Conservation (phyloP, 352 stramenopile genomes). For the Aphanomyces invadans region DNA sequence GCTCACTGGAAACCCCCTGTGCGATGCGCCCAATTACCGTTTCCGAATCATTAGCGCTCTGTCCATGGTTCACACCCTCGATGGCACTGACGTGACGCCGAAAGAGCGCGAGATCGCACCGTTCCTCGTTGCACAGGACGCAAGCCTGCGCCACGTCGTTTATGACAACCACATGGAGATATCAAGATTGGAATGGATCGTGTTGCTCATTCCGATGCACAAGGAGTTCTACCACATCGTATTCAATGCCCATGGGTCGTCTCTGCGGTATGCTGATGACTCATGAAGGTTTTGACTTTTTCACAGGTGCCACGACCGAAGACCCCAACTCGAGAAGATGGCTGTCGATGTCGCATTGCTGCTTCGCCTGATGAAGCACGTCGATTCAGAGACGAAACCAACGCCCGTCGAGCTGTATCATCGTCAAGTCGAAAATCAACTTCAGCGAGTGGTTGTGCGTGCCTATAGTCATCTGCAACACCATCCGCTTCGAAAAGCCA, state of each 20-base stretch:
- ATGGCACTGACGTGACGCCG: slow-evolving; percentile 47
- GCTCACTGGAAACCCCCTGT: slow-evolving; percentile 65
- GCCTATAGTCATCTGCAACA: slow-evolving; percentile 47
- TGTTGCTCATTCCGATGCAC: slow-evolving; percentile 40
- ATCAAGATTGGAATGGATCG: slow-evolving; percentile 54
- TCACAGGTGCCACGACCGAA: slow-evolving; percentile 29
- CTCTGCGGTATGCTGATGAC: not conserved
- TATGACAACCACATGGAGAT: slow-evolving; percentile 63
- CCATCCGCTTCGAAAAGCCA: slow-evolving; percentile 56
- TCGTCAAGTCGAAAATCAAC: slow-evolving; percentile 31
- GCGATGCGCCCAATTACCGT: slow-evolving; percentile 63
- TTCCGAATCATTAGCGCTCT: slow-evolving; percentile 47
- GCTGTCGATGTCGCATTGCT: slow-evolving; percentile 38
- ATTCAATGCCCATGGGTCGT: slow-evolving; percentile 28
- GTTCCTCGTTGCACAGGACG: slow-evolving; percentile 48
- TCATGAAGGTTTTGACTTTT: not conserved
- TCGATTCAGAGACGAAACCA: slow-evolving; percentile 30
- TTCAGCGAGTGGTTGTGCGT: slow-evolving; percentile 55
- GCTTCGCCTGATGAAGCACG: slow-evolving; percentile 41
- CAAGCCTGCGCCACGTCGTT: slow-evolving; percentile 40
- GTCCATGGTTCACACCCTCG: slow-evolving; percentile 42
- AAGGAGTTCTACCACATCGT: slow-evolving; percentile 52
- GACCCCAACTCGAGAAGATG: slow-evolving; percentile 41
- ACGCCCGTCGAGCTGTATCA: slow-evolving; percentile 29
- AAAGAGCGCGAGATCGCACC: slow-evolving; percentile 46